Evolutionary conservation across 345 rosid genomes (phyloP).

Genomic region (Eucalyptus marginata): DNA sequence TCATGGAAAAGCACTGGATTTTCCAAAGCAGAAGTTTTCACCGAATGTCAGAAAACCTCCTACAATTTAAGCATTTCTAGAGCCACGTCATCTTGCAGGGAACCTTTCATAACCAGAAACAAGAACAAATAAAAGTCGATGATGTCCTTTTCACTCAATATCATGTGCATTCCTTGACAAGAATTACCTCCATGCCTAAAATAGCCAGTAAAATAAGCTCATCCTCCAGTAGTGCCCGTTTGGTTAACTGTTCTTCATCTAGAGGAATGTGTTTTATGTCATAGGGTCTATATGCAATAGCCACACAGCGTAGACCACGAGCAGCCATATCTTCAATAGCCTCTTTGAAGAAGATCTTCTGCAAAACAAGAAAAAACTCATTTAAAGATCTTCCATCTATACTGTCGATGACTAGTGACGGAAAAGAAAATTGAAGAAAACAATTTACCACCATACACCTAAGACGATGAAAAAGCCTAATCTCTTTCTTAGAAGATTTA

Average conservation of each 20-base stretch:
- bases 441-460: background rate
- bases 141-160: background rate
- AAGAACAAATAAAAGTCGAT: background rate
- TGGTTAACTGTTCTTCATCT: conserved; percentile 44
- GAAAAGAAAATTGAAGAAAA: background rate
- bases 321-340: conserved; percentile 83
- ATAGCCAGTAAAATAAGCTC: conserved; percentile 83
- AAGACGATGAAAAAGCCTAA: background rate
- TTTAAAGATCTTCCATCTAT: background rate
- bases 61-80: background rate
- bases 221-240: conserved; percentile 77
- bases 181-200: conserved; percentile 75
- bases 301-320: conserved; percentile 78
- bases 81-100: background rate
- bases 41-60: too few relatives aligned
- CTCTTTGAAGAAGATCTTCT: conserved; percentile 31
- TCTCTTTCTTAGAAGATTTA: background rate
- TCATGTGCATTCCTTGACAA: background rate
- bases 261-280: conserved; percentile 55
- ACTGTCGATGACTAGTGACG: background rate
- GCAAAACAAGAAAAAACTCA: conserved; percentile 4
- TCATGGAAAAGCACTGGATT: background rate
- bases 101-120: background rate
- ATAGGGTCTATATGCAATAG: conserved; percentile 63
- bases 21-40: background rate